Conservation (phyloP, 768 basidiomycete genomes). For the Lyophyllum decastes region DNA sequence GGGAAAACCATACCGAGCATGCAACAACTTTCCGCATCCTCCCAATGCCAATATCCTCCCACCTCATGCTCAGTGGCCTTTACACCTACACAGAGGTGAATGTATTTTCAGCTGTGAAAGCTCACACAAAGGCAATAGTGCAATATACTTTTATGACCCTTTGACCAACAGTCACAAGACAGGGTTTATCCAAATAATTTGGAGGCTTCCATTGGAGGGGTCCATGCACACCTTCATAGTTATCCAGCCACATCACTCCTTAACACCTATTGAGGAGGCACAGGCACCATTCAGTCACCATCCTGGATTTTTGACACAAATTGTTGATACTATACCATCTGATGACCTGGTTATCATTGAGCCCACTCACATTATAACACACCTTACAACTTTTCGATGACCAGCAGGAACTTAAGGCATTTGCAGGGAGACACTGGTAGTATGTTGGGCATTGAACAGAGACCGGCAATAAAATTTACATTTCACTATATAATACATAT, state of each 20-base stretch:
- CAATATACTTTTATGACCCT: constrained; percentile 23
- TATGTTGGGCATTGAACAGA: constrained; percentile 23
- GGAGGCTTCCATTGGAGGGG: constrained; percentile 20
- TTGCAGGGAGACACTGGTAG: constrained; percentile 13
- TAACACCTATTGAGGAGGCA: constrained; percentile 9
- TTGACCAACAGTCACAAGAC: constrained; percentile 5
- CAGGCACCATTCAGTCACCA: constrained; percentile 19
- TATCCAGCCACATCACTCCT: constrained; percentile 16
- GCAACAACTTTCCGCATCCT: constrained; percentile 14
- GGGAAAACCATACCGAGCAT: constrained; percentile 11
- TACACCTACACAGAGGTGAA: constrained; percentile 13
- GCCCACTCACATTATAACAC: constrained; percentile 24
- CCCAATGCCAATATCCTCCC: constrained; percentile 15
- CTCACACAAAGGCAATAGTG: constrained; percentile 22
- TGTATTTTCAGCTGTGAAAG: constrained; percentile 19
- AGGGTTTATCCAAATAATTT: constrained; percentile 19
- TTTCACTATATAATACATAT: background rate
- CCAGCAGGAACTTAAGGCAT: constrained; percentile 23
- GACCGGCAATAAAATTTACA: constrained; percentile 8
- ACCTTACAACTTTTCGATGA: constrained; percentile 18
- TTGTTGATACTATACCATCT: constrained; percentile 16
- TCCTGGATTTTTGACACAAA: constrained; percentile 15
- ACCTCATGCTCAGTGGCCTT: constrained; percentile 8
- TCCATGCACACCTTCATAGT: constrained; percentile 20
- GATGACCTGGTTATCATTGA: constrained; percentile 21